These are phyloP conservation scores for Trichocomaceae sp. DNA, from an alignment of 2,329 filamentous ascomycete genomes.

Conservation along the genomic window DNA sequence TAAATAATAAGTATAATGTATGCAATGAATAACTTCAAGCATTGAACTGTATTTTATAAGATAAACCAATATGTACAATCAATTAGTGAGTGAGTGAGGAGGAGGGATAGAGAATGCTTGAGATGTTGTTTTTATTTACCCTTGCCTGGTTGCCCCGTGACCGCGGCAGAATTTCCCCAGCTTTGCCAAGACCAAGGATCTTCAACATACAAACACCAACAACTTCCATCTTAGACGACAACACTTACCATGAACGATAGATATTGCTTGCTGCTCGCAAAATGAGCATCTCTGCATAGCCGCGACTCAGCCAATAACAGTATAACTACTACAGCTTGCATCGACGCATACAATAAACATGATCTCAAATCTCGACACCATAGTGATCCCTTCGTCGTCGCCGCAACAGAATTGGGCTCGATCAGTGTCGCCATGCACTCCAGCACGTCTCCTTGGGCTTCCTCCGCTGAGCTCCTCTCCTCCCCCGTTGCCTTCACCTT, in stretches of 20 bases:
- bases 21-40: not conserved
- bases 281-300: not conserved
- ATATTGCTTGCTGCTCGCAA: not conserved
- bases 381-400: conserved; percentile 39
- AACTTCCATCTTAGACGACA: not conserved
- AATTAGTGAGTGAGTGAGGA: no score
- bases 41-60: no score
- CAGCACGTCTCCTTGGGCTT: conserved; percentile 14
- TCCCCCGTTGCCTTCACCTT: conserved; percentile 22
- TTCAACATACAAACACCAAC: not conserved
- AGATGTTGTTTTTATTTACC: conserved; percentile 5
- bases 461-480: conserved; percentile 21
- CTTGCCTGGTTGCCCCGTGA: conserved; percentile 27
- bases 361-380: conserved; percentile 30
- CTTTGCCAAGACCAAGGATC: conserved; percentile 26
- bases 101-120: not conserved
- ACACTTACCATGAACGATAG: conserved; percentile 3
- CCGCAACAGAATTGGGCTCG: conserved; percentile 27
- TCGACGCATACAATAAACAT: conserved; percentile 23
- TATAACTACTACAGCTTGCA: not conserved
- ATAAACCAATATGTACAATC: no score
- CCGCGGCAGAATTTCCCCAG: conserved; percentile 27
- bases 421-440: conserved; percentile 19
- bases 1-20: not conserved
- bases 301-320: not conserved